Conservation (phyloP, 441 rosid species). For the Croton laevigatus region DNA sequence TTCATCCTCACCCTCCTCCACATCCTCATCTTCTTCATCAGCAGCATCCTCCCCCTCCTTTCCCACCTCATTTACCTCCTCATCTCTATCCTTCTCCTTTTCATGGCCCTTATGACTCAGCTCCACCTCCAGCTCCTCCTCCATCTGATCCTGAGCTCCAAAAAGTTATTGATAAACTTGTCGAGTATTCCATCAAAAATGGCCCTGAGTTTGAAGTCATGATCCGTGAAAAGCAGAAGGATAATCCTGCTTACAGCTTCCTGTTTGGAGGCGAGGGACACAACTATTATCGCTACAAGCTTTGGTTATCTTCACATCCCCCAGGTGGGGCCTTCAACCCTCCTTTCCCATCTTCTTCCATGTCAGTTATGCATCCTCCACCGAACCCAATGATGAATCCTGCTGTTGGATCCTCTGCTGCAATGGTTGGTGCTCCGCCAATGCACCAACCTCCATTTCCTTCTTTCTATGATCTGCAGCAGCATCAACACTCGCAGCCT, state of each 20-base stretch:
- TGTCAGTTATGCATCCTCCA: slow-evolving; percentile 63
- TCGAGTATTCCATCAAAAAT: slow-evolving; percentile 82
- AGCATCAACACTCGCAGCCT: slow-evolving; percentile 63
- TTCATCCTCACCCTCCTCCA: slow-evolving; percentile 50
- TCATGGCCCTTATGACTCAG: slow-evolving; percentile 60
- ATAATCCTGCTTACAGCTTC: slow-evolving; percentile 85
- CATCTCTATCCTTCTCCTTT: slow-evolving; percentile 65
- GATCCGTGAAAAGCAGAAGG: slow-evolving; percentile 95
- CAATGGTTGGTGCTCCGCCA: slow-evolving; percentile 54
- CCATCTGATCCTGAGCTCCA: slow-evolving; percentile 96
- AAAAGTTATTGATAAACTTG: slow-evolving; percentile 90
- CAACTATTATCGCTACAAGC: slow-evolving; percentile 79
- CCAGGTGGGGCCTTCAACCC: slow-evolving; percentile 57
- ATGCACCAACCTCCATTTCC: slow-evolving; percentile 77
- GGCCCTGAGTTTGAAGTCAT: slow-evolving; percentile 97
- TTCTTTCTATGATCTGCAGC: slow-evolving; percentile 71
- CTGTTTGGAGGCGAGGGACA: slow-evolving; percentile 96
- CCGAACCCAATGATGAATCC: slow-evolving; percentile 72
- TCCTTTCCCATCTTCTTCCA: slow-evolving; percentile 54
- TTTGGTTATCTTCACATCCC: slow-evolving; percentile 66
- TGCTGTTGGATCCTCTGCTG: slow-evolving; percentile 34
- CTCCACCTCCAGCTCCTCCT: slow-evolving; percentile 74
- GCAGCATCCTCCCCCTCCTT: slow-evolving; percentile 63
- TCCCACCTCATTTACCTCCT: slow-evolving; percentile 64
- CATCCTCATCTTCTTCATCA: slow-evolving; percentile 70